phyloP scores from a whole-genome alignment of 768 basidiomycete genomes.

The Gautieria morchelliformis region DNA sequence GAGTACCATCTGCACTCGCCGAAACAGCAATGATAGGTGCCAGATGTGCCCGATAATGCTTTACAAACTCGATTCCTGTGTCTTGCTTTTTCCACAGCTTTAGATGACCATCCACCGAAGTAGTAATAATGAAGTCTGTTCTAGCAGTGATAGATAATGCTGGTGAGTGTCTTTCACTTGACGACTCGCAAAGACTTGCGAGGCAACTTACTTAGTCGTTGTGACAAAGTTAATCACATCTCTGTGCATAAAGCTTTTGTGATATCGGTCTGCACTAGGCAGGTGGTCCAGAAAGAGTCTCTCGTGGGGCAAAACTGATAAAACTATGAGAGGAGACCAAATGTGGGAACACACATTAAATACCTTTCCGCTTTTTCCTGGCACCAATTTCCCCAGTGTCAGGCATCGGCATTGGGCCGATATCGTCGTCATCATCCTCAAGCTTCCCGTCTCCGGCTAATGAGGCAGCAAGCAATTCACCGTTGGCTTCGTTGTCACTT shows the following conservation, averaged over 20 bases:
- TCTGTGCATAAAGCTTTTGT: conserved; percentile 97
- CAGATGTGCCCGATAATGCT: conserved; percentile 92
- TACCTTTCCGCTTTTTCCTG: conserved; percentile 84
- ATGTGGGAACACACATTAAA: conserved; percentile 11
- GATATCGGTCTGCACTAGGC: conserved; percentile 87
- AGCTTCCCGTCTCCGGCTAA: conserved; percentile 29
- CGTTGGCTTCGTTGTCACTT: conserved; percentile 20
- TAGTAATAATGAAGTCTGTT: conserved; percentile 89
- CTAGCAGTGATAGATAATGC: conserved; percentile 30
- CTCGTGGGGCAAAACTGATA: conserved; percentile 84
- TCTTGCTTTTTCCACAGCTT: conserved; percentile 99
- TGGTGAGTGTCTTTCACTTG: neutral
- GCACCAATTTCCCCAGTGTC: conserved; percentile 27
- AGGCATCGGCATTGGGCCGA: conserved; percentile 85
- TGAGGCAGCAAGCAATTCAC: conserved; percentile 16
- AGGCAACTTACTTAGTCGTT: conserved; percentile 64
- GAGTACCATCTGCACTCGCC: conserved; percentile 83
- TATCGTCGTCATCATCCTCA: conserved; percentile 66
- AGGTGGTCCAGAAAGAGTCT: conserved; percentile 86
- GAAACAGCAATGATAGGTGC: conserved; percentile 70
- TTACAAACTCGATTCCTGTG: conserved; percentile 92
- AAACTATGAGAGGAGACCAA: neutral
- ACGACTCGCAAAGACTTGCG: neutral
- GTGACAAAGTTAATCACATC: conserved; percentile 84
- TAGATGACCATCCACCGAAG: conserved; percentile 88